Evolutionary conservation across 352 stramenopile species (phyloP).

Genomic region (Elongisporangium anandrum): DNA sequence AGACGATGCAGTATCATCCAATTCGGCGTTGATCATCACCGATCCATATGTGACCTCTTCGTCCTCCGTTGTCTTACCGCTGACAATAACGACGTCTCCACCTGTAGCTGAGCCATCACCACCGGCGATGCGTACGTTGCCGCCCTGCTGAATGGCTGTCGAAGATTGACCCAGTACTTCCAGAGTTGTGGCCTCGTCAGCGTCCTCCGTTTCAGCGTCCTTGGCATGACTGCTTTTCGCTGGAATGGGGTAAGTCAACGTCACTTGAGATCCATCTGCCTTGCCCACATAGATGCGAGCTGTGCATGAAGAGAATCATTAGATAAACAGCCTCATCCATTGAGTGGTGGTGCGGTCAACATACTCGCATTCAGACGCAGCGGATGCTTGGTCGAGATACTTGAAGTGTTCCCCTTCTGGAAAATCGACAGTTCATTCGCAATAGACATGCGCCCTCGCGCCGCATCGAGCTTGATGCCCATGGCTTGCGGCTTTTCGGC

Average conservation of each 20-base stretch:
- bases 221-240: background rate
- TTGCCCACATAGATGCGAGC: conserved; percentile 17
- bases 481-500: conserved; percentile 34
- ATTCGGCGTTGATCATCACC: conserved; percentile 51
- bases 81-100: conserved; percentile 42
- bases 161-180: conserved; percentile 56
- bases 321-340: too few relatives aligned
- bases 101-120: conserved; percentile 38
- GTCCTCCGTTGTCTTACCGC: conserved; percentile 26
- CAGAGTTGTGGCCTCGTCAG: conserved; percentile 20
- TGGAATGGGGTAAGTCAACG: conserved; percentile 6
- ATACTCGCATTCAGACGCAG: conserved; percentile 51
- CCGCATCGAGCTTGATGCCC: conserved; percentile 50
- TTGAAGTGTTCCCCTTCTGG: conserved; percentile 37
- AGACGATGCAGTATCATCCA: conserved; percentile 34
- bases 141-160: conserved; percentile 32
- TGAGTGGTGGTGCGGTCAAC: too few relatives aligned
- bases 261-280: conserved; percentile 8
- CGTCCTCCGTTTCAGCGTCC: conserved; percentile 4
- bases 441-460: conserved; percentile 32
- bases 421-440: conserved; percentile 30
- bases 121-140: conserved; percentile 48
- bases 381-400: conserved; percentile 27
- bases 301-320: background rate
- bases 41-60: conserved; percentile 25